Percentiles rank a stretch among this genome's conserved stretches.
These are phyloP conservation scores for Entonaema liquescens DNA, from an alignment of 495 filamentous ascomycete genomes.

Conservation along the genomic window DNA sequence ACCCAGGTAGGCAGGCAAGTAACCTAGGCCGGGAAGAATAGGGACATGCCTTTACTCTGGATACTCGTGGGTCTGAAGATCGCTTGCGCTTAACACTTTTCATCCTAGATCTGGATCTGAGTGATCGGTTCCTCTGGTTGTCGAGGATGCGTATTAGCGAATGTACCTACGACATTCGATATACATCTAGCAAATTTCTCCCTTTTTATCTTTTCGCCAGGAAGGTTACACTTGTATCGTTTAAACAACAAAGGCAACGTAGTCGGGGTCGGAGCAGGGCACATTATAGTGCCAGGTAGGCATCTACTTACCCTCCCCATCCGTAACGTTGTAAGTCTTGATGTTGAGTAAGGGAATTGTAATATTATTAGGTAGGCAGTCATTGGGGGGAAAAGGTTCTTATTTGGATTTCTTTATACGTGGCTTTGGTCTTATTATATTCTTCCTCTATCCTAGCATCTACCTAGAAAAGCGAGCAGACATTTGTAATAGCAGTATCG, in stretches of 20 bases:
- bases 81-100: no score
- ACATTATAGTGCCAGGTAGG: no score
- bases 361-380: no score
- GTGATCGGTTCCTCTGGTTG: no score
- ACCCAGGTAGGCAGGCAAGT: not conserved
- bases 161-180: not conserved
- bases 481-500: not conserved
- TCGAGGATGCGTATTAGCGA: no score
- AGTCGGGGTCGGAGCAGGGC: not conserved
- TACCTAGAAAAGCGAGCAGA: constrained; percentile 23
- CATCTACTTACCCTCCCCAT: not conserved
- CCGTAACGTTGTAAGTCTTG: not conserved
- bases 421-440: constrained; percentile 13
- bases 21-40: not conserved
- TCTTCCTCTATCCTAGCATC: constrained; percentile 14
- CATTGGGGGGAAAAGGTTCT: no score
- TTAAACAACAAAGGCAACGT: no score
- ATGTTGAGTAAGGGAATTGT: not conserved
- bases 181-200: not conserved
- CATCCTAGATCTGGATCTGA: no score
- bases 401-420: not conserved
- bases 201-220: no score
- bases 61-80: no score
- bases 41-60: not conserved
- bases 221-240: no score